Conservation (phyloP, 2,329 filamentous ascomycete genomes). For the Cercospora sp. region DNA sequence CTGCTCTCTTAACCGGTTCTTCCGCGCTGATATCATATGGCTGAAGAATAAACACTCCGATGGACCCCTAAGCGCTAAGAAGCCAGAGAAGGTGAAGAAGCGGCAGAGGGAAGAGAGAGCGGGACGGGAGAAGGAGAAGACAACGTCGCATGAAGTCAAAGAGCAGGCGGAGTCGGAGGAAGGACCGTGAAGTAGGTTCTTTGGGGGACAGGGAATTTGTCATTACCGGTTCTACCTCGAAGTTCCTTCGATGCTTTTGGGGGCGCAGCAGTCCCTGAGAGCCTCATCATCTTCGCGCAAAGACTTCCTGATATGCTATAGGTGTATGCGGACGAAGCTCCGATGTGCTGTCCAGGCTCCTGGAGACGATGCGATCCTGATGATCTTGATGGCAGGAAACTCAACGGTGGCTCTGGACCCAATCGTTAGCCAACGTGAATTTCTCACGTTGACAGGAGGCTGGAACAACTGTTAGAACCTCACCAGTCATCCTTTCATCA, state of each 20-base stretch:
- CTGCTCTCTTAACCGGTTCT: background rate
- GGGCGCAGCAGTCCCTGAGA: background rate
- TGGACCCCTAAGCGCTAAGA: constrained; percentile 43
- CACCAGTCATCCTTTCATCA: background rate
- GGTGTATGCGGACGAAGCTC: background rate
- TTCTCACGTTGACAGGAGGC: background rate
- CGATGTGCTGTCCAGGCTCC: background rate
- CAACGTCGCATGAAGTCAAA: background rate
- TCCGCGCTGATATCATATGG: background rate
- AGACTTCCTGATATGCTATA: background rate
- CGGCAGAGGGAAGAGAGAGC: constrained; percentile 32
- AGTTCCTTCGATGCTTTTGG: background rate
- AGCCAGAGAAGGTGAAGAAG: constrained; percentile 43
- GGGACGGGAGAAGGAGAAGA: constrained; percentile 4
- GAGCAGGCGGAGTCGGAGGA: background rate
- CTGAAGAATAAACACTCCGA: constrained; percentile 41
- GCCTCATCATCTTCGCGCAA: background rate
- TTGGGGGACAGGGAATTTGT: background rate
- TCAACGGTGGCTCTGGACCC: background rate
- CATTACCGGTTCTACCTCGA: background rate
- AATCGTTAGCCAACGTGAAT: background rate
- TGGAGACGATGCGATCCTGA: background rate
- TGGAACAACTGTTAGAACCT: background rate
- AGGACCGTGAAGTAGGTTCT: background rate
- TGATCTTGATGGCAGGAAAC: background rate